Evolutionary conservation across 2,329 filamentous ascomycete species (phyloP), one percentile per base, ranked within the genome.

Genomic region (Penicillium oxalicum): DNA sequence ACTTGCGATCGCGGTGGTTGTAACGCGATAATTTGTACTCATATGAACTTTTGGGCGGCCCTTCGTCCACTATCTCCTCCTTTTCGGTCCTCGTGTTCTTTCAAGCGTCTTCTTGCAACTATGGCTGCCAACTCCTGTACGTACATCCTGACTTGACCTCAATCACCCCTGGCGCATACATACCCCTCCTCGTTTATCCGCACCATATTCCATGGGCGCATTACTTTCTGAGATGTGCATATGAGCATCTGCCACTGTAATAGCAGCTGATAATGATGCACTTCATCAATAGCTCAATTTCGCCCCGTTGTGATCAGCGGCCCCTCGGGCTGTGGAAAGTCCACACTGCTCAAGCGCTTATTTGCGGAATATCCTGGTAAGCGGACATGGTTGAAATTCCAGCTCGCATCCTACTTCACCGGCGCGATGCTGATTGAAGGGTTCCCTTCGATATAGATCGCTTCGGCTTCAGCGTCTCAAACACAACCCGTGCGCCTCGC

Each of bases 401-500:
- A 18, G 18, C 18, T 18, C 18, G 18, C 18, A 18, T 18, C 18
- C 13, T 52, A 49, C 13, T 45, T 55, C 47, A 11, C 27, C 26
- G 11, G n/a, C 33, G 26, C 25, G 9, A 12, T 25, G 2, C 38
- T 40, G 38, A 32, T 11, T 32, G 29, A 4, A 18, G 18, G 29
- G 11, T 32, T 7, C 9, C 3, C 9, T 36, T 29, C 9, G 28
- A 36, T 11, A 36, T 24, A 44, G 42, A 44, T 18, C 42, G 42
- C 7, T 44, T 44, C 25, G 42, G 42, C 27, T 44, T 44, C 33
- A 44, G 42, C n/a, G 42, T 44, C 4, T 44, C 42, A 4, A 44
- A 95, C 76, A 96, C 91, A 6, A 95, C 91, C 27, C 85, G 91
- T 34, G 60, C 72, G 1, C 90, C 91, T 1, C 83, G 91, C 25